Evolutionary conservation across 345 rosid species (phyloP).

Genomic region (Mangifera indica): DNA sequence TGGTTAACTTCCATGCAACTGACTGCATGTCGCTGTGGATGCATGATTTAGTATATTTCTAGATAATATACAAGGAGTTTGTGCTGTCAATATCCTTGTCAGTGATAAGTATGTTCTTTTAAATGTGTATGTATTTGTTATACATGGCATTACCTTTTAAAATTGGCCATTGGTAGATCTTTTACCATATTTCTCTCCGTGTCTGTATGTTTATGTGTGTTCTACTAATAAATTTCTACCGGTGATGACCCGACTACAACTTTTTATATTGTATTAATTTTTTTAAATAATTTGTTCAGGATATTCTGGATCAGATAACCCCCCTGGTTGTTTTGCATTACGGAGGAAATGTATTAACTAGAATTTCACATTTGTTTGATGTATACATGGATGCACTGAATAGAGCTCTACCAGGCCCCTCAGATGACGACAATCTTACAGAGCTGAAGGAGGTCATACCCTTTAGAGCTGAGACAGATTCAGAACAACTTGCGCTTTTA

Average conservation of each 20-base stretch:
- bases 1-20: not conserved
- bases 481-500: slow-evolving; percentile 86
- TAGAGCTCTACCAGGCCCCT: slow-evolving; percentile 83
- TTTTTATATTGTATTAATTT: slow-evolving; percentile 15
- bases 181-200: not conserved
- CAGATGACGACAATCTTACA: slow-evolving; percentile 78
- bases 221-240: slow-evolving; percentile 1
- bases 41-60: not conserved
- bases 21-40: not conserved
- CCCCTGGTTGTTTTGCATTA: slow-evolving; percentile 68
- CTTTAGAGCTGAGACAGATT: slow-evolving; percentile 88
- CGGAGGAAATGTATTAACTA: slow-evolving; percentile 70
- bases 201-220: not conserved
- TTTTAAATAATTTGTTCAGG: slow-evolving; percentile 46
- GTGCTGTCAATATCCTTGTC: not conserved
- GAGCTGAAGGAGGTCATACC: slow-evolving; percentile 74
- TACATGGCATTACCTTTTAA: not conserved
- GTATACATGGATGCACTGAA: slow-evolving; percentile 72
- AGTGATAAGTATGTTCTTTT: too few relatives aligned
- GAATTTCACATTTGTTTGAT: slow-evolving; percentile 77
- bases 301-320: slow-evolving; percentile 74
- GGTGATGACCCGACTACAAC: not conserved
- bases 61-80: not conserved
- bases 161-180: not conserved
- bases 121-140: not conserved